Percentiles rank a stretch among this genome's conserved stretches.
Conservation (phyloP, 257 asterid species). For the Lavandula angustifolia region DNA sequence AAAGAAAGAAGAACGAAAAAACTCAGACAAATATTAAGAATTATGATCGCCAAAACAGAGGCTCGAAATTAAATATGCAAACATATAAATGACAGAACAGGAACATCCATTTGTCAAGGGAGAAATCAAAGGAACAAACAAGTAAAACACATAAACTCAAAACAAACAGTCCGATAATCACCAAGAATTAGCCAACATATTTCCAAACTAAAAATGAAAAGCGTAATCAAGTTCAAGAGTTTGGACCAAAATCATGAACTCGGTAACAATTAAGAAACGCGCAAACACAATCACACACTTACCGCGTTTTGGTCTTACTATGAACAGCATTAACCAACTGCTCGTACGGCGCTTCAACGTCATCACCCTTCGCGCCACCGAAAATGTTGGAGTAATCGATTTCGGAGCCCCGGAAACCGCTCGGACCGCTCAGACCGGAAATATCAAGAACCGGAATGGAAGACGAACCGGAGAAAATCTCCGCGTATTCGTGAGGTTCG, state of each 20-base stretch:
- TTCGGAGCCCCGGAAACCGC: slow-evolving; percentile 47
- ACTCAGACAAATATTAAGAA: not conserved
- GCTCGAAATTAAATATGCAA: slow-evolving; percentile 1
- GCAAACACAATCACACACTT: slow-evolving; percentile 17
- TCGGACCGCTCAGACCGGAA: slow-evolving; percentile 46
- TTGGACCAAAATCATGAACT: not conserved
- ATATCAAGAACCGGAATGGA: slow-evolving; percentile 92
- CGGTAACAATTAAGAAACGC: not conserved
- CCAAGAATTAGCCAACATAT: not conserved
- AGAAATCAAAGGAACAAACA: slow-evolving; percentile 19
- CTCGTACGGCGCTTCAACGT: slow-evolving; percentile 53
- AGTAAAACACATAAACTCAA: not conserved
- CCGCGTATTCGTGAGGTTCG: slow-evolving; percentile 61
- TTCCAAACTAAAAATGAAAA: not conserved
- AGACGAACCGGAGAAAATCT: slow-evolving; percentile 66
- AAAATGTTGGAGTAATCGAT: slow-evolving; percentile 71
- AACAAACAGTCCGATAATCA: not conserved
- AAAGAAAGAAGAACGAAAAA: not conserved
- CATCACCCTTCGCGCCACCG: slow-evolving; percentile 60
- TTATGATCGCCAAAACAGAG: slow-evolving; percentile 4
- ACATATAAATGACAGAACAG: not conserved
- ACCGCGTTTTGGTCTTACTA: slow-evolving; percentile 45
- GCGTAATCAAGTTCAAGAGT: not conserved
- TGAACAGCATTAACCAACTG: slow-evolving; percentile 46
- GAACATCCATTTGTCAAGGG: not conserved